Percentiles rank a stretch among this genome's conserved stretches.
phyloP scores from a whole-genome alignment of 73 alveolate species.

The Paramecium primaurelia region DNA sequence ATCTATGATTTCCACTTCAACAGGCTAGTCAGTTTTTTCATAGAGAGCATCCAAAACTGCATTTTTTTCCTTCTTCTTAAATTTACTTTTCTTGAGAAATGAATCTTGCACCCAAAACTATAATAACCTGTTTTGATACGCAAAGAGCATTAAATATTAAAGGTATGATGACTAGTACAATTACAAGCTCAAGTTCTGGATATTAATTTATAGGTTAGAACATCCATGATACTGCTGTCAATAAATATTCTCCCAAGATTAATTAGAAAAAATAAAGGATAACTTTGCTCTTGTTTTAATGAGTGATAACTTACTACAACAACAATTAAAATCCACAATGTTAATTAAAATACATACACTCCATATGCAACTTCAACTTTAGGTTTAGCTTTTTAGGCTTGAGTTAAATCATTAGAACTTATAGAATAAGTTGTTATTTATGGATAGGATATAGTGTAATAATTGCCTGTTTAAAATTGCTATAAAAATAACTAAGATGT shows the following conservation, averaged over 20 bases:
- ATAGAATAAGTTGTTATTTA: background rate
- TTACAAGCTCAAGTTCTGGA: background rate
- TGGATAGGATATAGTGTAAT: background rate
- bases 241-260: background rate
- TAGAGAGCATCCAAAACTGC: conserved; percentile 25
- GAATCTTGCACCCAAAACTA: conserved; percentile 47
- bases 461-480: conserved; percentile 47
- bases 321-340: conserved; percentile 24
- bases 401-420: background rate
- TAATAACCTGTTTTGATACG: background rate
- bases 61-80: conserved; percentile 14
- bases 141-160: conserved; percentile 37
- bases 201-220: background rate
- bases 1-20: background rate
- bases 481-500: background rate
- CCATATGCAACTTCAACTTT: conserved; percentile 41
- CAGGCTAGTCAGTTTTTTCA: conserved; percentile 7
- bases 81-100: conserved; percentile 32
- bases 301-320: background rate
- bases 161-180: conserved; percentile 17
- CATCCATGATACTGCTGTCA: background rate
- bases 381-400: background rate
- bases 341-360: conserved; percentile 20
- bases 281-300: background rate
- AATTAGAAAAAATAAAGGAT: conserved; percentile 21